A percentile compares a stretch with the other conserved stretches of the same genome.
phyloP scores from a whole-genome alignment of 176 grass and related monocot species.

The maize (Zea mays) region Zm-B73-REFERENCE-NAM-5.0 NC_050102.1:96946501-96947000 shows the following conservation, averaged over 20 bases:
- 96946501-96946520: conserved; percentile 47
- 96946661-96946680: conserved; percentile 67
- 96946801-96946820: conserved; percentile 91
- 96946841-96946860: conserved; percentile 97
- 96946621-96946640: conserved; percentile 99
- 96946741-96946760: conserved; percentile 96
- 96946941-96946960: conserved; percentile 68
- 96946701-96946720: conserved; percentile 92
- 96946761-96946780: conserved; percentile 82
- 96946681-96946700: conserved; percentile 84
- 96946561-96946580: conserved; percentile 56
- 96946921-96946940: conserved; percentile 66
- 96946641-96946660: conserved; percentile 89
- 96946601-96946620: conserved; percentile 92
- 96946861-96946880: conserved; percentile 83
- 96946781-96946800: conserved; percentile 89
- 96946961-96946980: conserved; percentile 45
- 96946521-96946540: conserved; percentile 13
- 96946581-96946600: conserved; percentile 92
- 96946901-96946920: conserved; percentile 92
- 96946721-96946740: conserved; percentile 92
- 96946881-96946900: conserved; percentile 88
- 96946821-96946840: conserved; percentile 95
- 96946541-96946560: neutral
- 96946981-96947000: conserved; percentile 69